Evolutionary conservation across 768 basidiomycete genomes (phyloP).

Genomic region (Boletus sp.): DNA sequence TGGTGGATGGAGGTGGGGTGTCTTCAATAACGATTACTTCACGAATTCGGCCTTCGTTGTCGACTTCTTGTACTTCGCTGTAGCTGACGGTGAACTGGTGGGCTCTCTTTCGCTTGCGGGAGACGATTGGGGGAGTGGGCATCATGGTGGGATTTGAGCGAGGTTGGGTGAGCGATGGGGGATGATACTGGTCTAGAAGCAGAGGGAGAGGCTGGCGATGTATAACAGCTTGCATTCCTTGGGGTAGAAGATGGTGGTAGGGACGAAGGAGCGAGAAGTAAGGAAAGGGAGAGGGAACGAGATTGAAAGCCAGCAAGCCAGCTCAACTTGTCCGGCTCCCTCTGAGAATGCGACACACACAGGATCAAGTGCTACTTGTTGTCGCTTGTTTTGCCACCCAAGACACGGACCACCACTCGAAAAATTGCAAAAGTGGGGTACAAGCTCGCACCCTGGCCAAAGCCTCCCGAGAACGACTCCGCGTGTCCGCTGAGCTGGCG

Average conservation of each 20-base stretch:
- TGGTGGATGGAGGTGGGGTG: conserved; percentile 76
- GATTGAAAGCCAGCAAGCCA: conserved; percentile 39
- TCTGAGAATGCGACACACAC: conserved; percentile 35
- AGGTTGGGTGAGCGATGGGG: conserved; percentile 50
- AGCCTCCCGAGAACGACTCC: too few species aligned
- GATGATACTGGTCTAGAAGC: conserved; percentile 65
- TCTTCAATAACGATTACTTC: conserved; percentile 94
- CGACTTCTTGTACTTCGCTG: conserved; percentile 86
- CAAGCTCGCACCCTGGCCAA: too few species aligned
- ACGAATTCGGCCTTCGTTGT: conserved; percentile 69
- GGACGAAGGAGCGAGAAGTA: not conserved
- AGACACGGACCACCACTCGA: conserved; percentile 15
- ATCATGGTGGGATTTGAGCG: conserved; percentile 56
- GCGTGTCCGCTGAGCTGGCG: too few species aligned
- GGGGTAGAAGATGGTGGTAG: conserved; percentile 50
- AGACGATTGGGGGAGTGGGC: conserved; percentile 67
- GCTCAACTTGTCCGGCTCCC: conserved; percentile 27
- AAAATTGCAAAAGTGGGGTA: not conserved
- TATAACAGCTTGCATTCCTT: conserved; percentile 72
- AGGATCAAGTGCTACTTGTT: conserved; percentile 34
- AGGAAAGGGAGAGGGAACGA: conserved; percentile 17
- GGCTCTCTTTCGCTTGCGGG: conserved; percentile 81
- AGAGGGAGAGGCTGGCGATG: conserved; percentile 59
- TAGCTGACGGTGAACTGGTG: conserved; percentile 82
- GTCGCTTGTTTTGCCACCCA: conserved; percentile 21